Evolutionary conservation across 139 green algal genomes (phyloP), one percentile per base, ranked within the genome.

Genomic region (Chlorella ohadii): DNA sequence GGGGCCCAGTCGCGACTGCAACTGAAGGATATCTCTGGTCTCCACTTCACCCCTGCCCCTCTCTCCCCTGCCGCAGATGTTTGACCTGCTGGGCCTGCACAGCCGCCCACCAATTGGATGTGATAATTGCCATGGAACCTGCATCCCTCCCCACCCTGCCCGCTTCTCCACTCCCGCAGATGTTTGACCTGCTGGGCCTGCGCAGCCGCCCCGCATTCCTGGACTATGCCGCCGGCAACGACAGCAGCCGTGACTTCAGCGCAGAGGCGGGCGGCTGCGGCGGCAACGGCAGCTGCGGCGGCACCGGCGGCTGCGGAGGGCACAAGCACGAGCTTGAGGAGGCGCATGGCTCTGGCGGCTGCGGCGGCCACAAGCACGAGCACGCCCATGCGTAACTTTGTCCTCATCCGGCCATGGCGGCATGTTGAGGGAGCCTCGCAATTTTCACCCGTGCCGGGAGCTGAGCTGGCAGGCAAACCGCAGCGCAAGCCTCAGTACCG

Each of bases 101-200:
- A 90, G 77, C 28, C 85, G 95, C 23, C 96, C 96, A n/a, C n/a
- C n/a, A n/a, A n/a, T n/a, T n/a, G n/a, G n/a, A n/a, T n/a, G n/a
- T n/a, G n/a, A n/a, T n/a, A n/a, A n/a, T n/a, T n/a, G n/a, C n/a
- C n/a, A n/a, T n/a, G n/a, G n/a, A n/a, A n/a, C n/a, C n/a, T n/a
- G n/a, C n/a, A n/a, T n/a, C 44, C 44, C 44, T 51, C 44, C 44
- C 44, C 44, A 51, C 44, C n/a, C n/a, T n/a, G n/a, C n/a, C n/a
- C n/a, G n/a, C n/a, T n/a, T n/a, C n/a, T n/a, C n/a, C 39, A 28
- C 11, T 39, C n/a, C 20, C 7, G 38, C 64, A 86, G 47, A 96
- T 99, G 94, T 98, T 99, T 86, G 88, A 92, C n/a, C 36, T 91
- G 70, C 91, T 98, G 22, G 95, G 96, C 16, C 89, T 99, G 13